Evolutionary conservation across 176 grass and related monocot species (phyloP), one percentile per base, ranked within the genome.

Genomic region (Aegilops tauschii): DNA sequence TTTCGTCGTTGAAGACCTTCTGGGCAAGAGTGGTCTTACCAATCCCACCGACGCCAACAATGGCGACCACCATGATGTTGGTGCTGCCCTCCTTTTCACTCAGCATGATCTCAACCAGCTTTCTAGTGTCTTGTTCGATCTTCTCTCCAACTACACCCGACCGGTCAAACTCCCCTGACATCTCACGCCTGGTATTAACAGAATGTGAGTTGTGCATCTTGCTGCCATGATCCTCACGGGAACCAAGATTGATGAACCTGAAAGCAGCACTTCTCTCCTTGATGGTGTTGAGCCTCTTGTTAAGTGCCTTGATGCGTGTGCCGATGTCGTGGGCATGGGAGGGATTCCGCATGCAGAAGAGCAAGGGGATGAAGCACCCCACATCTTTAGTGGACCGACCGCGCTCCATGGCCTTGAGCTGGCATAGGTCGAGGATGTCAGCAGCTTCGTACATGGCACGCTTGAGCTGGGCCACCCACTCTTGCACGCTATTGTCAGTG

Each of bases 21-120:
- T 80, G 23, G 0, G 91, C 87, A 0, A 93, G 84, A 10, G 91
- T 93, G 4, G 84, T 93, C 80, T 90, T 93, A 0, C 90, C 90
- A 0, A 92, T 89, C 0, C 87, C 90, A 0, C 87, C 78, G 11
- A 83, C 16, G 3, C 83, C 90, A 14, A 78, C 80, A 23, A 93
- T 81, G 2, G 87, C 73, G 1, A 87, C 42, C 49, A 87, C 6
- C 16, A 29, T 21, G 8, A 80, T 18, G 9, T 39, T 54, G 4
- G 23, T n/a, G 3, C 2, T 32, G 5, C 6, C 27, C 23, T 8
- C 34, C 4, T 30, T 65, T 35, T 70, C 80, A 7, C 7, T 78
- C 0, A 92, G 21, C 5, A 70, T 21, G 17, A 11, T 12, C 0
- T 78, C 8, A 6, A 92, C 77, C 1, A 89, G 1, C 16, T 74